Conservation (phyloP, 768 basidiomycete species). For the Panellus pusillus region DNA sequence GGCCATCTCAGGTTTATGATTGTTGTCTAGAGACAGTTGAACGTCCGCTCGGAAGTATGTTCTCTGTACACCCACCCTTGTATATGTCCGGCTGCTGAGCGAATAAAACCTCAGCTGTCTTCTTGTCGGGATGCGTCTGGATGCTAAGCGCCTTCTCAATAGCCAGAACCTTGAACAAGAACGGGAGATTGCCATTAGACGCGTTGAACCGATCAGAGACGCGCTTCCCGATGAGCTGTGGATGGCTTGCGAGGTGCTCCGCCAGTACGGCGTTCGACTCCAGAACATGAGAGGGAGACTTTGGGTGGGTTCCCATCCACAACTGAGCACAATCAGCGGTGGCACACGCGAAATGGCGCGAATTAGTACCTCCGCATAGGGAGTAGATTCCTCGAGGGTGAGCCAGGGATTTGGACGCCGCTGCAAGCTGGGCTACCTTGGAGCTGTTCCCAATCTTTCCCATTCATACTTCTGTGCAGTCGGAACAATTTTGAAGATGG, state of each 20-base stretch:
- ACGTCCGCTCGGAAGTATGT: background rate
- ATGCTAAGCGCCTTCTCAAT: conserved; percentile 90
- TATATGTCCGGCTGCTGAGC: conserved; percentile 77
- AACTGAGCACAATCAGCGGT: conserved; percentile 49
- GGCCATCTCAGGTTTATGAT: conserved; percentile 99
- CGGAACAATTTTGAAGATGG: conserved; percentile 78
- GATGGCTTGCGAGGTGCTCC: conserved; percentile 62
- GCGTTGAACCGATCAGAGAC: conserved; percentile 59
- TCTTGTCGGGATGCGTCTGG: conserved; percentile 90
- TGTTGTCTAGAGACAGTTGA: conserved; percentile 61
- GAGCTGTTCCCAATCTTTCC: conserved; percentile 79
- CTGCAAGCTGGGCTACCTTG: conserved; percentile 86
- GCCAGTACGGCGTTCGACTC: conserved; percentile 45
- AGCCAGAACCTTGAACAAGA: conserved; percentile 89
- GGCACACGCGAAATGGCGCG: background rate
- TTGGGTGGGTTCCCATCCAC: conserved; percentile 99
- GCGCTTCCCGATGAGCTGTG: conserved; percentile 63
- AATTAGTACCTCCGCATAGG: conserved; percentile 84
- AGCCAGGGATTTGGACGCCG: conserved; percentile 60
- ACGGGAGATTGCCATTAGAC: conserved; percentile 72
- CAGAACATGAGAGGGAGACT: conserved; percentile 46
- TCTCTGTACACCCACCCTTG: conserved; percentile 61
- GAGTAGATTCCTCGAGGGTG: conserved; percentile 62
- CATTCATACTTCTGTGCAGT: conserved; percentile 93
- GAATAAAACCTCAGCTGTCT: conserved; percentile 70